Percentiles rank a stretch among this genome's conserved stretches.
These are phyloP conservation scores for Auriscalpium orientale DNA, from an alignment of 768 basidiomycete genomes.

Conservation along the genomic window DNA sequence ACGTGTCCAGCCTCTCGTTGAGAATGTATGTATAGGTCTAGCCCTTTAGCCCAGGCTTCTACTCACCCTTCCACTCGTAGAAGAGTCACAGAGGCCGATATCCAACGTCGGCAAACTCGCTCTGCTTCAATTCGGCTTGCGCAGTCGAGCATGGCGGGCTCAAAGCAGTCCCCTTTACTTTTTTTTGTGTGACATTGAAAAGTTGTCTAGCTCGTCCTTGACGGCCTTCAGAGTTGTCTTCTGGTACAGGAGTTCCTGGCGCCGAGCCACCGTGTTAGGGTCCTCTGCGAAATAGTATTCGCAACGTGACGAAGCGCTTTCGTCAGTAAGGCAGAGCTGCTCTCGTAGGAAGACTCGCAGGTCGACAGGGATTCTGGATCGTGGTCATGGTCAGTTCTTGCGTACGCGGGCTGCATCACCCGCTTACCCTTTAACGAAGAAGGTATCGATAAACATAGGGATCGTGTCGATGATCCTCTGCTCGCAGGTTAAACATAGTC, in stretches of 20 bases:
- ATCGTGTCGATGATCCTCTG: constrained; percentile 41
- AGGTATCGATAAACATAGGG: constrained; percentile 25
- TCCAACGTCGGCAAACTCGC: no score
- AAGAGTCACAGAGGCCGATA: no score
- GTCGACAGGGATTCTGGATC: not conserved
- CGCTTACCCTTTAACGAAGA: constrained; percentile 4
- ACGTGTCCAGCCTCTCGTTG: no score
- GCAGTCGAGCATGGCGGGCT: no score
- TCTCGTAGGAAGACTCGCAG: not conserved
- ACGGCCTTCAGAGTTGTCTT: not conserved
- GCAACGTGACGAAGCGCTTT: not conserved
- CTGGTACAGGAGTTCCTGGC: not conserved
- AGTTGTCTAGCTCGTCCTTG: not conserved
- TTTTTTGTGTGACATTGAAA: not conserved
- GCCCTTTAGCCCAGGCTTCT: no score
- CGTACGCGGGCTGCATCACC: not conserved
- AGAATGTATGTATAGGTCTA: no score
- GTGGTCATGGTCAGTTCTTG: no score
- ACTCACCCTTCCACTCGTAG: no score
- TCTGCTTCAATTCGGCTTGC: no score
- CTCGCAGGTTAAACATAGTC: no score
- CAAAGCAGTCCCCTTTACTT: no score
- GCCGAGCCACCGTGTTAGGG: not conserved
- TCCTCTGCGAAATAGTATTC: constrained; percentile 14
- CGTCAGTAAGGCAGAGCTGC: constrained; percentile 10